Evolutionary conservation across 2,329 filamentous ascomycete species (phyloP), one percentile per base, ranked within the genome.

Genomic region (Fusarium concolor): DNA sequence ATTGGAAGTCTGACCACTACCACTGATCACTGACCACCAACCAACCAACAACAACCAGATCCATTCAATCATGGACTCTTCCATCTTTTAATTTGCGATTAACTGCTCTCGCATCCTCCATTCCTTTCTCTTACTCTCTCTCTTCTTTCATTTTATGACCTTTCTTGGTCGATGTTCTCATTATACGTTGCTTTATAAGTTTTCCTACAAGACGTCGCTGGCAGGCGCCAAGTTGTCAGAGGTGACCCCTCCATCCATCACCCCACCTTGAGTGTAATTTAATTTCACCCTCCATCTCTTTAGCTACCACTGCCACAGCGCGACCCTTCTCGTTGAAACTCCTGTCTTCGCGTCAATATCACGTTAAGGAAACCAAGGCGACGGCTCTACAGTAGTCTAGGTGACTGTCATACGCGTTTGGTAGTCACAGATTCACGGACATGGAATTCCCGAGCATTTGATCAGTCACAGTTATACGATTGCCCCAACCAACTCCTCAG

Each of bases 201-300:
- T n/a, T n/a, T n/a, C n/a, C n/a, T 24, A 24, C 22, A 58, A 54
- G 42, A 63, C 44, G 50, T 58, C 59, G 52, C 59, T 61, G 65
- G 55, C 51, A 61, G 52, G 54, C 63, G 56, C 49, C 59, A 39
- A 62, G 42, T 62, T 62, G 42, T 62, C 51, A 69, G 35, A 47
- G 42, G 35, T 28, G 62, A 67, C 66, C 66, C 66, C 65, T 65
- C 64, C 64, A 26, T 26, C 26, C 26, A 26, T 69, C 62, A 70
- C 66, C 66, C 66, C 62, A 69, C 66, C 42, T 56, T 45, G 33
- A 24, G 54, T 39, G 42, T 31, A 24, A 33, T 33, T 33, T 43
- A 41, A 41, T 41, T 51, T 43, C 35, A 51, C 47, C 47, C 35
- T 44, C 24, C 24, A 29, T 43, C 35, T 29, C 15, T 17, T n/a